Percentiles rank a stretch among this genome's conserved stretches.
These are phyloP conservation scores for Nicotiana noctiflora DNA, from an alignment of 257 asterid genomes.

Conservation along the genomic window DNA sequence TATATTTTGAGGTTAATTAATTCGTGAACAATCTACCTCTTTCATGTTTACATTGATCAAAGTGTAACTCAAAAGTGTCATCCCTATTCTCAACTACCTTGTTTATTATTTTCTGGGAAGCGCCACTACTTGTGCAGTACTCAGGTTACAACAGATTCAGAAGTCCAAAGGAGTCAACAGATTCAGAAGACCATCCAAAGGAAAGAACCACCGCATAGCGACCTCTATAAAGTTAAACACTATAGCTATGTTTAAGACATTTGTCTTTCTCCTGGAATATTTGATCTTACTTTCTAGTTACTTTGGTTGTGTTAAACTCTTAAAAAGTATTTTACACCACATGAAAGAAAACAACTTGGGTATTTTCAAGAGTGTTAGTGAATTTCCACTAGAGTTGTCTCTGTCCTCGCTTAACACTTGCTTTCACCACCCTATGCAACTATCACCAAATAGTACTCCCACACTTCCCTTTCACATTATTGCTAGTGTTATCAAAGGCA, in stretches of 20 bases:
- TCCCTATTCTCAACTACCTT: background rate
- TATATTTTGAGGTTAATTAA: too few relatives aligned
- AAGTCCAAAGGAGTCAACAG: too few relatives aligned
- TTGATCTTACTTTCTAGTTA: background rate
- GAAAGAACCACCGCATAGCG: background rate
- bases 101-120: background rate
- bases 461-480: background rate
- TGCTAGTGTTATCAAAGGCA: slow-evolving; percentile 13
- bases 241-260: background rate
- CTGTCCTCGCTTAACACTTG: background rate
- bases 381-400: background rate
- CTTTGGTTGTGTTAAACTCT: background rate
- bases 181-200: background rate
- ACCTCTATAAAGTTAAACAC: background rate
- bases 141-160: background rate
- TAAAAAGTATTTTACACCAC: background rate
- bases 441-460: background rate
- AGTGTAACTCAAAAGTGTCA: background rate
- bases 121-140: background rate
- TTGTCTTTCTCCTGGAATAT: background rate
- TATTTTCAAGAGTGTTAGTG: background rate
- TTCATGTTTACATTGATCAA: background rate
- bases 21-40: background rate
- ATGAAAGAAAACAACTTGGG: background rate
- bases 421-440: background rate